Conservation (phyloP, 2,329 filamentous ascomycete genomes). For the Curvularia sp. region DNA sequence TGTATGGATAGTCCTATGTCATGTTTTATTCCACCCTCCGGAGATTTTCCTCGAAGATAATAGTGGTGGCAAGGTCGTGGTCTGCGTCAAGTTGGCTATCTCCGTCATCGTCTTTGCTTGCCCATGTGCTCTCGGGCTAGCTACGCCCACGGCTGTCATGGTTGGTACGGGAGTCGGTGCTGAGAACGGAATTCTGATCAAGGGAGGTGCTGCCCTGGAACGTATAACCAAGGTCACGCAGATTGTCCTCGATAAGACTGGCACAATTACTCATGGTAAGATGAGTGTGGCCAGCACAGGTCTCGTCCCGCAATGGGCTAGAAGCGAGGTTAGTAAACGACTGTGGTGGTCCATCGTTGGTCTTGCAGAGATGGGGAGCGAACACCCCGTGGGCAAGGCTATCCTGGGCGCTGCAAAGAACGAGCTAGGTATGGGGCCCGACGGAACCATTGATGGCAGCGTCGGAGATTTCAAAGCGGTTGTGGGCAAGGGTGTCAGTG, state of each 20-base stretch:
- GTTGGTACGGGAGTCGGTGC: slow-evolving; percentile 73
- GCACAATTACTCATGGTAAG: slow-evolving; percentile 67
- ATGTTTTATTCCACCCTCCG: slow-evolving; percentile 41
- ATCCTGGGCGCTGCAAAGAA: too few species aligned
- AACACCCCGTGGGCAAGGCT: too few species aligned
- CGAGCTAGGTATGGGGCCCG: too few species aligned
- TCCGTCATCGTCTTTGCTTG: slow-evolving; percentile 79
- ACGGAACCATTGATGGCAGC: too few species aligned
- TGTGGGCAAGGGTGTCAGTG: too few species aligned
- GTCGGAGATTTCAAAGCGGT: too few species aligned
- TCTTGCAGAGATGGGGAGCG: too few species aligned
- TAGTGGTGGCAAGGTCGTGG: too few species aligned
- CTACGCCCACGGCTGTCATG: slow-evolving; percentile 81
- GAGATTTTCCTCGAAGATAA: too few species aligned
- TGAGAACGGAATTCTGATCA: slow-evolving; percentile 72
- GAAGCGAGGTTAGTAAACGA: too few species aligned
- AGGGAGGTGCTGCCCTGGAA: slow-evolving; percentile 69
- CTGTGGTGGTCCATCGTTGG: too few species aligned
- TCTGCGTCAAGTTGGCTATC: slow-evolving; percentile 71
- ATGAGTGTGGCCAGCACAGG: neutral
- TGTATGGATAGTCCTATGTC: slow-evolving; percentile 70
- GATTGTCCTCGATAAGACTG: slow-evolving; percentile 82
- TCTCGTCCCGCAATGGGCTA: too few species aligned
- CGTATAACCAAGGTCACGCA: slow-evolving; percentile 66
- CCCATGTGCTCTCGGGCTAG: slow-evolving; percentile 77